These are phyloP conservation scores for Handroanthus guayacan DNA, from an alignment of 257 asterid species.

Conservation along the genomic window DNA sequence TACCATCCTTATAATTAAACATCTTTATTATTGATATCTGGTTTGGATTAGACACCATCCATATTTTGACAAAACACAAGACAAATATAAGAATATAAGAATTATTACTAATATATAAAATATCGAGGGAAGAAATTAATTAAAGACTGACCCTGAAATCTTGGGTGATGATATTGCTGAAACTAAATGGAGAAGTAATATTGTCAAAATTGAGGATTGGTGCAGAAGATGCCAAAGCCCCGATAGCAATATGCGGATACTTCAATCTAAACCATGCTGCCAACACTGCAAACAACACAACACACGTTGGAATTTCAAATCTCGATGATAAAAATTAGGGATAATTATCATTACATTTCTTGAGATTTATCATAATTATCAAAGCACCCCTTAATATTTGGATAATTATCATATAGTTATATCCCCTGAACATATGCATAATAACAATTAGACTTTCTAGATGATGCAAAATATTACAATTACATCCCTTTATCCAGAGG, in stretches of 20 bases:
- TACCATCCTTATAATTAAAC: constrained; percentile 11
- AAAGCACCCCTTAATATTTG: too few species aligned
- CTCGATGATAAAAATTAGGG: too few species aligned
- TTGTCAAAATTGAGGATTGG: constrained; percentile 89
- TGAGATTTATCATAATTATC: too few species aligned
- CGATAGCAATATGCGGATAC: constrained; percentile 85
- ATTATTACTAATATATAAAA: neutral
- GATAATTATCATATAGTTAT: too few species aligned
- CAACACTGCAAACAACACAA: constrained; percentile 63
- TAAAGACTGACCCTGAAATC: constrained; percentile 67
- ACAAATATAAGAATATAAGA: neutral
- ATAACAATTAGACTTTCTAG: too few species aligned
- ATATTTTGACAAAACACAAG: constrained; percentile 5
- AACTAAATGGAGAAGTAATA: constrained; percentile 78
- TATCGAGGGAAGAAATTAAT: neutral
- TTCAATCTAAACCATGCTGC: constrained; percentile 98
- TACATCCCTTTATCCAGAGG: too few species aligned
- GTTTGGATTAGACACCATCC: neutral
- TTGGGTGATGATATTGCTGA: constrained; percentile 71
- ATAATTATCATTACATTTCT: too few species aligned
- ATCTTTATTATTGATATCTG: neutral
- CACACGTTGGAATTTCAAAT: neutral
- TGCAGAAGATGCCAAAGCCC: constrained; percentile 96
- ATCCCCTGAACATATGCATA: too few species aligned
- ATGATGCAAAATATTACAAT: too few species aligned